Evolutionary conservation across 257 asterid genomes (phyloP).

Genomic region (Mentha longifolia): DNA sequence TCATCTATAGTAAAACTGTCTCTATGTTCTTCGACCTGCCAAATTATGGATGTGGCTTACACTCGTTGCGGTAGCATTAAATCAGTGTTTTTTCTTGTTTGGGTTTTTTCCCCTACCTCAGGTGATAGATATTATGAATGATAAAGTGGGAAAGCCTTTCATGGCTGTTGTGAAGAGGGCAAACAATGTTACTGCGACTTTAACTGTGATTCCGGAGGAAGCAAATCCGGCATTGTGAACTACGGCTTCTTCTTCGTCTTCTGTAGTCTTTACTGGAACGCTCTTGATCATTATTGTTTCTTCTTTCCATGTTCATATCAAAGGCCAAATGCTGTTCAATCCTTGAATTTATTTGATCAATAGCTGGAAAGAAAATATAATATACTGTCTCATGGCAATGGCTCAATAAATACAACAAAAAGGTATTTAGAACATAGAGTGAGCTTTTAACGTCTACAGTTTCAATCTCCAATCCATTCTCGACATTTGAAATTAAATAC

Average conservation of each 20-base stretch:
- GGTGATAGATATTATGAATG: constrained; percentile 77
- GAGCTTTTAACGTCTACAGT: too few relatives aligned
- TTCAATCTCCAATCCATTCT: too few relatives aligned
- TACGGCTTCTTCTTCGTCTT: background rate
- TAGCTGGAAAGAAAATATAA: too few relatives aligned
- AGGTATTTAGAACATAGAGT: too few relatives aligned
- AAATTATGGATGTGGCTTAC: background rate
- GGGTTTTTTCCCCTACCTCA: constrained; percentile 27
- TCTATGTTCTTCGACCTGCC: background rate
- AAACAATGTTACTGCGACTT: constrained; percentile 44
- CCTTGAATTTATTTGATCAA: background rate
- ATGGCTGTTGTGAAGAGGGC: constrained; percentile 71
- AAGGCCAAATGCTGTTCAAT: background rate
- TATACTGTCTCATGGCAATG: too few relatives aligned
- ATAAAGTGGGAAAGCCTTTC: constrained; percentile 68
- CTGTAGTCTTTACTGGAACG: background rate
- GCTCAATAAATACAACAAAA: too few relatives aligned
- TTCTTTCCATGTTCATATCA: too few relatives aligned
- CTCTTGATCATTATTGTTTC: background rate
- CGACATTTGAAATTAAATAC: too few relatives aligned
- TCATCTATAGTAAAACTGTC: background rate
- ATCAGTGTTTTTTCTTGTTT: too few relatives aligned
- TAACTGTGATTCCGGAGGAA: constrained; percentile 82
- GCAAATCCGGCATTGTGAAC: constrained; percentile 77
- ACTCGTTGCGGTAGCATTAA: background rate